These are phyloP conservation scores for Ogataea polymorpha DNA, from an alignment of 805 yeast genomes.

Conservation along the genomic window DNA sequence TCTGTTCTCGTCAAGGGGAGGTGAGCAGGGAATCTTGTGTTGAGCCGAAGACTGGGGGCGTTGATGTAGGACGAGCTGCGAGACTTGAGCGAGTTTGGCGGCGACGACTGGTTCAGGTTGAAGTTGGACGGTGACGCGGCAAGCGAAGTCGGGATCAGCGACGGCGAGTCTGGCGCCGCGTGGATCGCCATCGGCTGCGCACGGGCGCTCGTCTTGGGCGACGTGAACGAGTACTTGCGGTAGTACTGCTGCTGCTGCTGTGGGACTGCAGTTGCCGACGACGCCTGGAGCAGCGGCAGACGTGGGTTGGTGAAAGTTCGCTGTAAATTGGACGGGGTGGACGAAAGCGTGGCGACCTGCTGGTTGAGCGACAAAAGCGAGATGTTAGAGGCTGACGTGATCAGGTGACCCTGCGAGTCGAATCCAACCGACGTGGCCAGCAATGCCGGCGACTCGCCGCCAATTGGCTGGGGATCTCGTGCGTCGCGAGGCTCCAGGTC, in stretches of 20 bases:
- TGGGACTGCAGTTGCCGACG: constrained; percentile 8
- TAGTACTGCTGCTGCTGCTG: constrained; percentile 10
- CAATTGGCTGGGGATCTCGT: constrained; percentile 1
- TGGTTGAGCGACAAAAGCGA: constrained; percentile 35
- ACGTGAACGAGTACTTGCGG: constrained; percentile 20
- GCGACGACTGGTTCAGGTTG: constrained; percentile 51
- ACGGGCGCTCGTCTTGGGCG: constrained; percentile 12
- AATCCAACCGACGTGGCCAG: constrained; percentile 36
- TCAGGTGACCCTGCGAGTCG: constrained; percentile 31
- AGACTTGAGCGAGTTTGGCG: constrained; percentile 39
- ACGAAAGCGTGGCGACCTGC: constrained; percentile 14
- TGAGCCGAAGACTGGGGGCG: constrained; percentile 1
- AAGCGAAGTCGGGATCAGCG: constrained; percentile 47
- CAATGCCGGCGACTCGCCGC: constrained; percentile 30
- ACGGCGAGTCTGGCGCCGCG: constrained; percentile 48
- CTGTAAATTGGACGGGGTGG: constrained; percentile 16
- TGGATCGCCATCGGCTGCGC: constrained; percentile 10
- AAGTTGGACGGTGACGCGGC: constrained; percentile 56
- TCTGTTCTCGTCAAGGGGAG: constrained; percentile 19
- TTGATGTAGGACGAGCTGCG: constrained; percentile 23
- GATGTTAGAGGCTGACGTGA: constrained; percentile 36
- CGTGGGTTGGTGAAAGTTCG: constrained; percentile 21
- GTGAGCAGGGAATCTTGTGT: constrained; percentile 19
- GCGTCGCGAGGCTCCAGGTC: constrained; percentile 9
- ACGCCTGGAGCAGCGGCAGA: constrained; percentile 13